Base-by-base conservation (phyloP, 306 rosid genomes). In the Dryas octopetala region DNA sequence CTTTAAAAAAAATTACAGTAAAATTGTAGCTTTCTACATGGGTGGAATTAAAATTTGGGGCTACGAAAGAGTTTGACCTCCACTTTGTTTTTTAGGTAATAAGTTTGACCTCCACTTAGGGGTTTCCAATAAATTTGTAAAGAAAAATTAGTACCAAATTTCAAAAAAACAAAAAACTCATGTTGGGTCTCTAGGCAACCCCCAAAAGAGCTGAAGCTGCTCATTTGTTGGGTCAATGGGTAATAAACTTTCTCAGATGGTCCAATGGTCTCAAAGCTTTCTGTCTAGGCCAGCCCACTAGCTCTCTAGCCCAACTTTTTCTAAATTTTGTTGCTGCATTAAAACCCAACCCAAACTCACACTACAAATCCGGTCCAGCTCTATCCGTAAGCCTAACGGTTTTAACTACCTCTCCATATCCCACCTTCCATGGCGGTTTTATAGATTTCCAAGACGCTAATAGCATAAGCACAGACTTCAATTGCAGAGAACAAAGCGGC, bases 351-450 rank as follows among this genome's bases (percentile, higher is more conserved):
- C 61, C 62, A 49, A 49, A 32, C 38, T 32, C 60, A 28, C 47
- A 32, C 47, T 4, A 28, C 5, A 10, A 11, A 14, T 9, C 57
- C 51, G 8, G 38, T 65, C 2, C 43, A 11, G 32, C 40, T 7
- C 43, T 5, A 45, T 60, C 13, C 1, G 44, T 5, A 65, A 54
- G 10, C 40, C 17, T 1, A 78, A 82, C 85, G 46, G 79, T 82
- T 74, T 74, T 64, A 78, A 78, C 80, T 15, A 44, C 70, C 66
- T 43, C 62, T 47, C 53, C 66, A 43, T 28, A 5, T 44, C 51
- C 66, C 74, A 6, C 5, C 23, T 64, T 55, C 53, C 38, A 28
- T 28, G 71, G 71, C 74, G 54, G 63, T 19, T 57, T 64, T 59
- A n/a, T 59, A 50, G 78, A 13, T 19, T 45, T 74, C 47, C 17